Evolutionary conservation across 2,329 filamentous ascomycete genomes (phyloP).

Genomic region (Bertia moriformis): DNA sequence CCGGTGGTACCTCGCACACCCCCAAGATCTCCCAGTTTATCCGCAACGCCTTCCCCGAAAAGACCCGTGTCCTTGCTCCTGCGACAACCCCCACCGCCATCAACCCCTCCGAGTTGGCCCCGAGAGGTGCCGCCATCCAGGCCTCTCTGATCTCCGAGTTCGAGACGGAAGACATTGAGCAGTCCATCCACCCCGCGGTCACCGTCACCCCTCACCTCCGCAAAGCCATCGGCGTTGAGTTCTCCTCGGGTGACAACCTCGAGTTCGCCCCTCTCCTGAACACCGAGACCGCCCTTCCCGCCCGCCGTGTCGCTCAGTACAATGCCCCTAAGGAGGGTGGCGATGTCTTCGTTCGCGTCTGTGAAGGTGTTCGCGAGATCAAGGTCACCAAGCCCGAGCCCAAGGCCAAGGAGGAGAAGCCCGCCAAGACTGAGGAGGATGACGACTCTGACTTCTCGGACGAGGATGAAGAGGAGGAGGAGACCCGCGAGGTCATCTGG

Average conservation of each 20-base stretch:
- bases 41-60: slow-evolving; percentile 64
- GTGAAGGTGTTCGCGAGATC: slow-evolving; percentile 80
- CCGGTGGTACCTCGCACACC: slow-evolving; percentile 82
- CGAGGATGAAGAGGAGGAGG: slow-evolving; percentile 68
- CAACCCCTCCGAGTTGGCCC: slow-evolving; percentile 83
- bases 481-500: slow-evolving; percentile 81
- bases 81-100: slow-evolving; percentile 64
- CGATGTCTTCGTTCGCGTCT: slow-evolving; percentile 75
- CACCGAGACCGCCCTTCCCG: slow-evolving; percentile 78
- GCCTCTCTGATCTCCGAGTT: slow-evolving; percentile 90
- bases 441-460: slow-evolving; percentile 46
- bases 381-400: slow-evolving; percentile 81
- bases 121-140: slow-evolving; percentile 86
- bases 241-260: slow-evolving; percentile 39
- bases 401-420: slow-evolving; percentile 51
- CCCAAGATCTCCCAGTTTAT: slow-evolving; percentile 81
- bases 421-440: slow-evolving; percentile 40
- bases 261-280: slow-evolving; percentile 70
- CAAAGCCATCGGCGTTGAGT: slow-evolving; percentile 75
- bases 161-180: slow-evolving; percentile 82
- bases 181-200: slow-evolving; percentile 88
- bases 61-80: slow-evolving; percentile 67
- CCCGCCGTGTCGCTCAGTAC: slow-evolving; percentile 71
- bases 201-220: slow-evolving; percentile 83
- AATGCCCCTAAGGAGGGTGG: slow-evolving; percentile 65